Evolutionary conservation across 176 grass and related monocot species (phyloP).

Genomic region (Oryza australiensis): DNA sequence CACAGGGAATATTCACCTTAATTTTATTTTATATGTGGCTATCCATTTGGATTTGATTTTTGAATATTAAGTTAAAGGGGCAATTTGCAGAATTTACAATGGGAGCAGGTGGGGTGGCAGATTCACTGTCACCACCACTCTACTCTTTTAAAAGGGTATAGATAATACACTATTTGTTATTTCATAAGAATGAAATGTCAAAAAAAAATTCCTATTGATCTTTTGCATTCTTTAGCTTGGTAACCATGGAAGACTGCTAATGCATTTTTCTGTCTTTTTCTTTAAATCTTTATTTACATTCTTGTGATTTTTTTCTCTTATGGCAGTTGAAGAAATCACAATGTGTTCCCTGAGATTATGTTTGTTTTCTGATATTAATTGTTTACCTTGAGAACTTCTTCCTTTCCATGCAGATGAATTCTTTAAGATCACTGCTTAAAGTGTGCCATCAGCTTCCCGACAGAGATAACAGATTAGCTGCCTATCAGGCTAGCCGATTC

Average conservation of each 20-base stretch:
- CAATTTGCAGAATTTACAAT: too few relatives aligned
- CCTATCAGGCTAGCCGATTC: constrained; percentile 72
- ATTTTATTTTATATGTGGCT: too few relatives aligned
- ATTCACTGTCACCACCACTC: too few relatives aligned
- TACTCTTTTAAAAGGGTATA: too few relatives aligned
- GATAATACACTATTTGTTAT: background rate
- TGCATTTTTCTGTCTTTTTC: background rate
- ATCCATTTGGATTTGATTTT: too few relatives aligned
- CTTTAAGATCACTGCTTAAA: constrained; percentile 65
- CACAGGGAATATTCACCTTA: too few relatives aligned
- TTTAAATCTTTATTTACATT: background rate
- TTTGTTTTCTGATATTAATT: background rate
- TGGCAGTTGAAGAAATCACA: background rate
- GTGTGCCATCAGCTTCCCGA: constrained; percentile 88
- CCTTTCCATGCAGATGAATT: constrained; percentile 79
- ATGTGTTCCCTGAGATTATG: constrained; percentile 10
- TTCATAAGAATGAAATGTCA: background rate
- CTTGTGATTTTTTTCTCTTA: constrained; percentile 5
- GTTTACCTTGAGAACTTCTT: background rate
- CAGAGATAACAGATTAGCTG: constrained; percentile 49
- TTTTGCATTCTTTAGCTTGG: background rate
- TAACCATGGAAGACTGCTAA: background rate
- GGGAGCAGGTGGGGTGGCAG: too few relatives aligned
- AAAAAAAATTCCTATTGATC: too few relatives aligned
- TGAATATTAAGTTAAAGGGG: too few relatives aligned